phyloP scores from a whole-genome alignment of 768 basidiomycete species.

The Termitomyces sp. region DNA sequence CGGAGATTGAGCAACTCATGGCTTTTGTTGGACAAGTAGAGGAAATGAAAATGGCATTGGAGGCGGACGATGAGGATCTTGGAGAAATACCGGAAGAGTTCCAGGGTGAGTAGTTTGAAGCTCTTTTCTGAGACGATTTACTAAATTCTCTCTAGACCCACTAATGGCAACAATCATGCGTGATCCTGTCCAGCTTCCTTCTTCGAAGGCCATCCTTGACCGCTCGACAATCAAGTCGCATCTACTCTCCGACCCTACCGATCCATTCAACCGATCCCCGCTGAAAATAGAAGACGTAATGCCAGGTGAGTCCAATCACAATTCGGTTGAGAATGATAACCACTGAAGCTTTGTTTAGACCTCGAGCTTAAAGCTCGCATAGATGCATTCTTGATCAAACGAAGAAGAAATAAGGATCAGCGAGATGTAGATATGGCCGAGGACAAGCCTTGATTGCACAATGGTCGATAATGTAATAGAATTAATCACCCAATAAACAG shows the following conservation, averaged over 20 bases:
- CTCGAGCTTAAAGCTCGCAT: slow-evolving; percentile 71
- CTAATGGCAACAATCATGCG: slow-evolving; percentile 92
- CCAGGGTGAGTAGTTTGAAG: slow-evolving; percentile 52
- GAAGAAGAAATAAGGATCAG: slow-evolving; percentile 32
- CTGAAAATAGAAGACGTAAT: slow-evolving; percentile 74
- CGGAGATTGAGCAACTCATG: slow-evolving; percentile 67
- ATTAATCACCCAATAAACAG: not conserved
- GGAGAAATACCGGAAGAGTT: slow-evolving; percentile 96
- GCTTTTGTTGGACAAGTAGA: slow-evolving; percentile 81
- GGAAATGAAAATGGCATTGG: slow-evolving; percentile 68
- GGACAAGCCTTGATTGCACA: slow-evolving; percentile 9
- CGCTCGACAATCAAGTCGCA: slow-evolving; percentile 93
- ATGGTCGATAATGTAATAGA: slow-evolving; percentile 1
- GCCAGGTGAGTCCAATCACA: slow-evolving; percentile 44
- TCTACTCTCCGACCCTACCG: slow-evolving; percentile 82
- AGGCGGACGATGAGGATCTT: slow-evolving; percentile 80
- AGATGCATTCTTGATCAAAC: slow-evolving; percentile 61
- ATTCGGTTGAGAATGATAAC: no score
- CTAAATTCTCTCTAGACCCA: slow-evolving; percentile 50
- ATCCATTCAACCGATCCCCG: slow-evolving; percentile 93
- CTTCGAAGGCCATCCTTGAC: slow-evolving; percentile 76
- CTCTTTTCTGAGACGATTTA: not conserved
- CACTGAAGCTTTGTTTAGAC: slow-evolving; percentile 33
- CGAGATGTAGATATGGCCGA: slow-evolving; percentile 14
- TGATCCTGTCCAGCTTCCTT: slow-evolving; percentile 88